Conservation (phyloP, 164 flowering plant species). For the Taxillus chinensis region DNA sequence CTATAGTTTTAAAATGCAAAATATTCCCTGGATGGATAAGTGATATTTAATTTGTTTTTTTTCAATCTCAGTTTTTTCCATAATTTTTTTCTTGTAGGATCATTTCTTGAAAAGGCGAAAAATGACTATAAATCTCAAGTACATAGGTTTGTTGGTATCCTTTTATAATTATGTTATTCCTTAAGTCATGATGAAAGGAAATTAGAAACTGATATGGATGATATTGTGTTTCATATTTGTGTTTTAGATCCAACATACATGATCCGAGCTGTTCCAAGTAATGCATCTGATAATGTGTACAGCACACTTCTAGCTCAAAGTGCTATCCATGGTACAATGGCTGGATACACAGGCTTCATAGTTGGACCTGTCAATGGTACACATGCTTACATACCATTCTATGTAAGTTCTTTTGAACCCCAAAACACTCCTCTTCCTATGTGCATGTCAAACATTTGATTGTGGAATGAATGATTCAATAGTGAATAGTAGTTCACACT, state of each 20-base stretch:
- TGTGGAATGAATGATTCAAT: no score
- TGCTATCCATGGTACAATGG: constrained; percentile 58
- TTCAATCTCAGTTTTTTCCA: no score
- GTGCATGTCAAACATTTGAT: no score
- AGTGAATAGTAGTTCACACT: no score
- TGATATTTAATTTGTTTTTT: no score
- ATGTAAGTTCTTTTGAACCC: constrained; percentile 24
- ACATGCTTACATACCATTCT: constrained; percentile 49
- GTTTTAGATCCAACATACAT: constrained; percentile 50
- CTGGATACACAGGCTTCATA: constrained; percentile 55
- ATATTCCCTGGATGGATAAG: no score
- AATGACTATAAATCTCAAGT: constrained; percentile 35
- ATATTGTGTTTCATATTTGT: neutral
- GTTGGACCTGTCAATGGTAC: constrained; percentile 52
- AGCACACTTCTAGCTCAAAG: constrained; percentile 61
- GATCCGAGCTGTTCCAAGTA: constrained; percentile 50
- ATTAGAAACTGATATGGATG: neutral
- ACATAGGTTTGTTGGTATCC: constrained; percentile 28
- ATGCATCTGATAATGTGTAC: constrained; percentile 54
- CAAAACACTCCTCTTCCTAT: no score
- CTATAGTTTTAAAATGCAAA: no score
- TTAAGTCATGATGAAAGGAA: neutral
- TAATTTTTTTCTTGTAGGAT: constrained; percentile 19
- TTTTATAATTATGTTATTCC: neutral
- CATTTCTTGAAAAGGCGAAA: constrained; percentile 24